Evolutionary conservation across 805 yeast genomes (phyloP).

Genomic region (Priceomyces fermenticarens): DNA sequence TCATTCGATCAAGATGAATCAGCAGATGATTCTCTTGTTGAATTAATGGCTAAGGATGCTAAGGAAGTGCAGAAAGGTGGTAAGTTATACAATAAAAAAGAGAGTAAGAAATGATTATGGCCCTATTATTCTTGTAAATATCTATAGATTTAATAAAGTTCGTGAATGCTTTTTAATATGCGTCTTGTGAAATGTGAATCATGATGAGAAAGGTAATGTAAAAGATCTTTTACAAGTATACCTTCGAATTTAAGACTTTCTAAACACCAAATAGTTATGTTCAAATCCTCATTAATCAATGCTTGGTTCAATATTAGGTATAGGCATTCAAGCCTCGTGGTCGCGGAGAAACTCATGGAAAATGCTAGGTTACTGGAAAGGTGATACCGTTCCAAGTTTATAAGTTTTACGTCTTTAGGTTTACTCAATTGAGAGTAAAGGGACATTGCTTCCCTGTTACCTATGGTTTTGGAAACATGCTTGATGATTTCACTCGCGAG

Average conservation of each 20-base stretch:
- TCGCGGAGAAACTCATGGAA: slow-evolving; percentile 12
- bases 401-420: background rate
- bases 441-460: slow-evolving; percentile 14
- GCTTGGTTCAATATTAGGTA: slow-evolving; percentile 21
- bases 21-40: slow-evolving; percentile 49
- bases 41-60: slow-evolving; percentile 56
- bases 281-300: slow-evolving; percentile 17
- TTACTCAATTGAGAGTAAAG: slow-evolving; percentile 2
- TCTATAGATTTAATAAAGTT: background rate
- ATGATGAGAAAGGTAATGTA: slow-evolving; percentile 1
- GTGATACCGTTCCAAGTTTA: slow-evolving; percentile 16
- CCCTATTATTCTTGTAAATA: slow-evolving; percentile 6
- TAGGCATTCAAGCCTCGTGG: slow-evolving; percentile 17
- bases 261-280: slow-evolving; percentile 25
- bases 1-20: slow-evolving; percentile 25
- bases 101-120: slow-evolving; percentile 34
- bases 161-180: background rate
- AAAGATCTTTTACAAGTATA: slow-evolving; percentile 14
- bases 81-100: slow-evolving; percentile 45
- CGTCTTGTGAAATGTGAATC: background rate
- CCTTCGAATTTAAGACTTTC: slow-evolving; percentile 30
- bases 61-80: slow-evolving; percentile 58
- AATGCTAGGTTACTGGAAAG: slow-evolving; percentile 16
- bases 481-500: slow-evolving; percentile 17
- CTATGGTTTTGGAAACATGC: slow-evolving; percentile 15